Percentiles rank a stretch among this genome's conserved stretches.
Evolutionary conservation across 2,329 filamentous ascomycete genomes (phyloP).

Genomic region (Microdochium trichocladiopsis): DNA sequence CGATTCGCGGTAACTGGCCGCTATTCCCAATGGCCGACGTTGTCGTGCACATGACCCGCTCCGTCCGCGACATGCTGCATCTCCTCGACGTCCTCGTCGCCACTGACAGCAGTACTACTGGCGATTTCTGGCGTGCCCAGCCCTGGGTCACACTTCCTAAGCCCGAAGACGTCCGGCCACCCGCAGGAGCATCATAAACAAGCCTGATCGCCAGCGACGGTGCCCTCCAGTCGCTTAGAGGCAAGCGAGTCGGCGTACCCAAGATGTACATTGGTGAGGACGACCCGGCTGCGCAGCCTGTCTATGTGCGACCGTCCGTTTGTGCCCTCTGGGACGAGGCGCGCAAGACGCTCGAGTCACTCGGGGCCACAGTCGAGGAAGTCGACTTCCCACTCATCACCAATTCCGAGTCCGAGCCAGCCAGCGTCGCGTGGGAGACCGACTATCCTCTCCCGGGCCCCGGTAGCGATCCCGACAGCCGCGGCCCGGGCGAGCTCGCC

Average conservation of each 20-base stretch:
- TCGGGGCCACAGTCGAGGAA: not conserved
- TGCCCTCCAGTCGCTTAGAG: too few relatives aligned
- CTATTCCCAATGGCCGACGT: slow-evolving; percentile 2
- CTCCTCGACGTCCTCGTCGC: not conserved
- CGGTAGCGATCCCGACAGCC: too few relatives aligned
- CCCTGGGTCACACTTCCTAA: not conserved
- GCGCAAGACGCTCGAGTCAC: not conserved
- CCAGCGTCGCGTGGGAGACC: not conserved
- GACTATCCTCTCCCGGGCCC: not conserved
- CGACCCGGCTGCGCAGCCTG: not conserved
- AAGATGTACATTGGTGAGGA: not conserved
- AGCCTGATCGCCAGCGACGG: not conserved
- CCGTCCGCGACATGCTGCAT: not conserved
- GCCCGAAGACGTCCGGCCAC: not conserved
- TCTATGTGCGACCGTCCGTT: not conserved
- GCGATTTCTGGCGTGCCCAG: not conserved
- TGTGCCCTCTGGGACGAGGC: not conserved
- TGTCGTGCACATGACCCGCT: not conserved
- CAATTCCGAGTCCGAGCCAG: not conserved
- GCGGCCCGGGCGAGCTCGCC: too few relatives aligned
- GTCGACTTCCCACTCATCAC: not conserved
- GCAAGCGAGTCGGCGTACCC: not conserved
- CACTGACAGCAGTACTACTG: not conserved
- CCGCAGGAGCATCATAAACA: not conserved
- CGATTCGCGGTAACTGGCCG: slow-evolving; percentile 1